Evolutionary conservation across 768 basidiomycete species (phyloP).

Genomic region (Kondoa malvinella): DNA sequence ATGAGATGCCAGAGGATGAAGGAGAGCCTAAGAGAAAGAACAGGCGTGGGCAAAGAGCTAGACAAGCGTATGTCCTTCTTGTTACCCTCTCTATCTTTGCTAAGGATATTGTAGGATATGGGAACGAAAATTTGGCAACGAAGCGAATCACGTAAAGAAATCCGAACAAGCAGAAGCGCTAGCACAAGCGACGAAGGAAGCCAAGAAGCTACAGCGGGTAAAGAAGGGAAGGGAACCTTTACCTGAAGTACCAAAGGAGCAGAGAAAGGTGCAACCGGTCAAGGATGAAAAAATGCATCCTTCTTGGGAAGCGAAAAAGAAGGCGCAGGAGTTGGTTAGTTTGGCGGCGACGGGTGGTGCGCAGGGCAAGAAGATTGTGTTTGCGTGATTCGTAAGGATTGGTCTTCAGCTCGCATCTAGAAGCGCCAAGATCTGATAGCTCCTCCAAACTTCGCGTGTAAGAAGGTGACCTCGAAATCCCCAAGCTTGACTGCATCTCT

Average conservation of each 20-base stretch:
- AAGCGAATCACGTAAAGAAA: constrained; percentile 79
- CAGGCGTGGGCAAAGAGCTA: constrained; percentile 78
- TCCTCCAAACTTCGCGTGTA: too few species aligned
- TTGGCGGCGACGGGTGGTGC: constrained; percentile 45
- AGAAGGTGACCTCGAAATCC: too few species aligned
- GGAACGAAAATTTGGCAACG: constrained; percentile 87
- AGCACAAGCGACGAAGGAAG: constrained; percentile 27
- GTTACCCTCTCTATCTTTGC: neutral
- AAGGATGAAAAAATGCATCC: constrained; percentile 53
- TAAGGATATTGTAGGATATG: constrained; percentile 51
- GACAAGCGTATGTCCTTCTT: constrained; percentile 58
- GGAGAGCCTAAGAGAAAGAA: constrained; percentile 52
- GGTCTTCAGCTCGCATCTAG: too few species aligned
- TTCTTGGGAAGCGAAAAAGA: constrained; percentile 88
- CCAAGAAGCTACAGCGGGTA: constrained; percentile 22
- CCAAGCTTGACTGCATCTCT: too few species aligned
- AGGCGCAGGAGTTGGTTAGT: constrained; percentile 40
- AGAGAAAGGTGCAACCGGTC: constrained; percentile 15
- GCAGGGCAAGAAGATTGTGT: constrained; percentile 68
- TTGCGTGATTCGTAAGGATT: constrained; percentile 33
- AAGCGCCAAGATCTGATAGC: too few species aligned
- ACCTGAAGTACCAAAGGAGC: constrained; percentile 12
- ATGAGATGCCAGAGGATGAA: constrained; percentile 43
- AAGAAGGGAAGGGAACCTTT: constrained; percentile 18
- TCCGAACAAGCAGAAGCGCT: constrained; percentile 13